These are phyloP conservation scores for Luffa acutangula DNA, from an alignment of 306 rosid species.

Conservation along the genomic window DNA sequence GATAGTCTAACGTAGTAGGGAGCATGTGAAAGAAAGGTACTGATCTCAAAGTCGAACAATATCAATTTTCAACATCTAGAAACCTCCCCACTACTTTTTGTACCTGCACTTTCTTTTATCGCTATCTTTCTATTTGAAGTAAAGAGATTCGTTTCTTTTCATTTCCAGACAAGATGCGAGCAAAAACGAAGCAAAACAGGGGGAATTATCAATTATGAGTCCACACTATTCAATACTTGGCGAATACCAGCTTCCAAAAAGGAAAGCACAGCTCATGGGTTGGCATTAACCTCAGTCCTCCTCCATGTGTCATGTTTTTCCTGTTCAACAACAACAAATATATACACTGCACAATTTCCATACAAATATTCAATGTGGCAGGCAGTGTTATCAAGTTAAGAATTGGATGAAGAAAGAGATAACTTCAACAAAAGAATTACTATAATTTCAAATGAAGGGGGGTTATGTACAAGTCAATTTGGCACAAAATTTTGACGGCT, in stretches of 20 bases:
- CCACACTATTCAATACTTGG: neutral
- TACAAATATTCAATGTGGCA: neutral
- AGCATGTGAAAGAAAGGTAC: neutral
- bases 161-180: neutral
- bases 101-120: neutral
- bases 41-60: neutral
- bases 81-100: neutral
- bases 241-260: neutral
- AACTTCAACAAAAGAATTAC: slow-evolving; percentile 1
- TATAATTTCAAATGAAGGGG: slow-evolving; percentile 8
- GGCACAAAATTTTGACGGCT: slow-evolving; percentile 10
- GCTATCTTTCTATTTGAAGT: neutral
- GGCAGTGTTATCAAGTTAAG: neutral
- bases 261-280: neutral
- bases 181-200: neutral
- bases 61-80: neutral
- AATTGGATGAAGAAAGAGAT: neutral
- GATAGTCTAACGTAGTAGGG: neutral
- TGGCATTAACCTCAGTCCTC: neutral
- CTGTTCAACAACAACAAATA: neutral
- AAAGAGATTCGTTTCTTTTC: neutral
- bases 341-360: neutral
- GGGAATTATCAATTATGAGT: neutral
- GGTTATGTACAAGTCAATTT: slow-evolving; percentile 30
- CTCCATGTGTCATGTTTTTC: neutral